These are phyloP conservation scores for Nakazawaea holstii DNA, from an alignment of 805 yeast genomes.

Conservation along the genomic window DNA sequence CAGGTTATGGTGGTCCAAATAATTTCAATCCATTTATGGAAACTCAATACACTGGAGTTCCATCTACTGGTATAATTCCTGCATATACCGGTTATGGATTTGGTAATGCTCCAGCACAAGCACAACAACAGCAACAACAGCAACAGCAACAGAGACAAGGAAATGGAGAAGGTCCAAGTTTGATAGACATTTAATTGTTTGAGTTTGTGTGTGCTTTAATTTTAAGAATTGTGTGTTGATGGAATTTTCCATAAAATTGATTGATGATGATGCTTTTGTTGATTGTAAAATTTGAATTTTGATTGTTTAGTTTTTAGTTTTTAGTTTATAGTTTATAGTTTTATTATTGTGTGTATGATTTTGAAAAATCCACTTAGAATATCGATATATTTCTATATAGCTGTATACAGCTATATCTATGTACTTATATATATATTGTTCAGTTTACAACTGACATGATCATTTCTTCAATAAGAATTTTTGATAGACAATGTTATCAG, in stretches of 20 bases:
- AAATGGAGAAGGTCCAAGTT: conserved; percentile 26
- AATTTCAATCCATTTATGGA: conserved; percentile 56
- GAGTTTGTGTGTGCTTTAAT: not conserved
- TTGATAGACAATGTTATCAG: conserved; percentile 80
- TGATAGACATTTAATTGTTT: conserved; percentile 33
- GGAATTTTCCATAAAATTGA: too few species aligned
- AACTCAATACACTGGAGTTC: conserved; percentile 70
- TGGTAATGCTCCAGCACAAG: conserved; percentile 59
- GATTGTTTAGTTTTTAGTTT: too few species aligned
- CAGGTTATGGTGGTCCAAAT: conserved; percentile 34
- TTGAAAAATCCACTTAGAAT: too few species aligned
- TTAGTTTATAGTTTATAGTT: too few species aligned
- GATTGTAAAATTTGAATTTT: too few species aligned
- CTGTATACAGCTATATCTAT: too few species aligned
- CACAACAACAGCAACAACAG: conserved; percentile 26
- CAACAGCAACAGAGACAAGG: conserved; percentile 5
- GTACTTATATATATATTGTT: too few species aligned
- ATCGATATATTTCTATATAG: too few species aligned
- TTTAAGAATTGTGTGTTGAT: not conserved
- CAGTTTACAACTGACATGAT: too few species aligned
- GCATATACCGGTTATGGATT: conserved; percentile 93
- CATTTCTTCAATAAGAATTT: conserved; percentile 47
- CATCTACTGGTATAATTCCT: conserved; percentile 61
- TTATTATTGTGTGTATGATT: too few species aligned
- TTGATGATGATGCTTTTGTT: too few species aligned